A percentile compares a stretch with the other conserved stretches of the same genome.
Evolutionary conservation across 257 asterid species (phyloP).

Genomic region (Solanum lycopersicoides): DNA sequence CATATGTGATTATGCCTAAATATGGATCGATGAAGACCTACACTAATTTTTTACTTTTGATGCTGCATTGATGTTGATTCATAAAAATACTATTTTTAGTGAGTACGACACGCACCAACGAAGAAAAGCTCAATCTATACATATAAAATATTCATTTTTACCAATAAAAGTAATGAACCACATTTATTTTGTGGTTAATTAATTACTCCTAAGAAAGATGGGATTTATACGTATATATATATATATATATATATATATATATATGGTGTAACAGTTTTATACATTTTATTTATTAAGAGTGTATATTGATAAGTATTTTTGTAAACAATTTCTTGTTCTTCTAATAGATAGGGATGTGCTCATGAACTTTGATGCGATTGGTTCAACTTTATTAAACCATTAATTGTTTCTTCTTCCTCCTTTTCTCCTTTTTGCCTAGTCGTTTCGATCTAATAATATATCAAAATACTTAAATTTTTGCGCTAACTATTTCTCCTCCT

Average conservation of each 20-base stretch:
- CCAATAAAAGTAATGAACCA: neutral
- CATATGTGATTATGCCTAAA: conserved; percentile 48
- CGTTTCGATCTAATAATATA: too few relatives aligned
- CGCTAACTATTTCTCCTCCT: too few relatives aligned
- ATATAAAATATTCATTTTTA: neutral
- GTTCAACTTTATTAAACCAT: neutral
- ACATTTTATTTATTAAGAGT: neutral
- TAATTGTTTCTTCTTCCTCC: too few relatives aligned
- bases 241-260: neutral
- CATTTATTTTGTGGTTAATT: neutral
- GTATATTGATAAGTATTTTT: neutral
- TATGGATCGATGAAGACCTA: neutral
- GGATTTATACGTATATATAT: neutral
- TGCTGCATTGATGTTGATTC: too few relatives aligned
- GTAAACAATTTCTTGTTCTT: neutral
- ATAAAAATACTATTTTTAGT: too few relatives aligned
- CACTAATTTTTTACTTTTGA: too few relatives aligned
- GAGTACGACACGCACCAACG: too few relatives aligned
- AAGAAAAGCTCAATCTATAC: neutral
- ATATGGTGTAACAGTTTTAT: neutral
- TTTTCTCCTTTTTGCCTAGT: too few relatives aligned
- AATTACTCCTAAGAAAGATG: too few relatives aligned
- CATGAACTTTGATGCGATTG: neutral
- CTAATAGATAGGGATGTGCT: neutral
- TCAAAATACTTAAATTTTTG: too few relatives aligned